Evolutionary conservation across 2,329 filamentous ascomycete genomes (phyloP).

Genomic region (Colletotrichum musae): DNA sequence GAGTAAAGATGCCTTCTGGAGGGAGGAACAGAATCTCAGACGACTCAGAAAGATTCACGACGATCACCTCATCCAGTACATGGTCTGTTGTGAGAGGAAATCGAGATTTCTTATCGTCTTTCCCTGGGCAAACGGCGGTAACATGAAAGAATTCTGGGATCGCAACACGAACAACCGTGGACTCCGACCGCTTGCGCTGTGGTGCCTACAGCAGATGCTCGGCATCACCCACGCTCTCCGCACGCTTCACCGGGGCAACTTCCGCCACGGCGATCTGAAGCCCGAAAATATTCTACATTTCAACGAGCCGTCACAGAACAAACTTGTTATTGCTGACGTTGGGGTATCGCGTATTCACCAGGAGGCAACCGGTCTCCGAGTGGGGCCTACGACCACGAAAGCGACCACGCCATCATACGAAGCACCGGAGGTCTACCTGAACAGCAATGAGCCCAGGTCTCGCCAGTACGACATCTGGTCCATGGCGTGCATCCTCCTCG

Average conservation of each 20-base stretch:
- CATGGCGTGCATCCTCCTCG: constrained; percentile 48
- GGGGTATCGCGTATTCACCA: constrained; percentile 6
- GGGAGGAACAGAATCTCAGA: not conserved
- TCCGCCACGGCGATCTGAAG: constrained; percentile 29
- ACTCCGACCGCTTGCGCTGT: not conserved
- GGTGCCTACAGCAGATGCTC: constrained; percentile 23
- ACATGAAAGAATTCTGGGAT: constrained; percentile 19
- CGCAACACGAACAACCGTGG: not conserved
- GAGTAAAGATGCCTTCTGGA: not conserved
- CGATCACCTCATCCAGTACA: constrained; percentile 9
- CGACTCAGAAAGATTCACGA: not conserved
- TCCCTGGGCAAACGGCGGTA: constrained; percentile 29
- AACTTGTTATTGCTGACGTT: constrained; percentile 20
- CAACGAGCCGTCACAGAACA: not conserved
- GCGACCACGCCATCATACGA: constrained; percentile 6
- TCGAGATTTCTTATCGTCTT: not conserved
- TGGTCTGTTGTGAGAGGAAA: not conserved
- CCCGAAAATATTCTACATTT: constrained; percentile 29
- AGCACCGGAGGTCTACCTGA: not conserved
- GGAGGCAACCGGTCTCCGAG: not conserved
- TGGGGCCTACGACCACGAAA: not conserved
- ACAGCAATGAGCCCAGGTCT: constrained; percentile 21
- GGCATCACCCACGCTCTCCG: constrained; percentile 7
- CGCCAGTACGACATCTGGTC: constrained; percentile 51
- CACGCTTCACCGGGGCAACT: constrained; percentile 13